These are phyloP conservation scores for Aspergillus pseudotamarii DNA, from an alignment of 2,329 filamentous ascomycete genomes.

Conservation along the genomic window DNA sequence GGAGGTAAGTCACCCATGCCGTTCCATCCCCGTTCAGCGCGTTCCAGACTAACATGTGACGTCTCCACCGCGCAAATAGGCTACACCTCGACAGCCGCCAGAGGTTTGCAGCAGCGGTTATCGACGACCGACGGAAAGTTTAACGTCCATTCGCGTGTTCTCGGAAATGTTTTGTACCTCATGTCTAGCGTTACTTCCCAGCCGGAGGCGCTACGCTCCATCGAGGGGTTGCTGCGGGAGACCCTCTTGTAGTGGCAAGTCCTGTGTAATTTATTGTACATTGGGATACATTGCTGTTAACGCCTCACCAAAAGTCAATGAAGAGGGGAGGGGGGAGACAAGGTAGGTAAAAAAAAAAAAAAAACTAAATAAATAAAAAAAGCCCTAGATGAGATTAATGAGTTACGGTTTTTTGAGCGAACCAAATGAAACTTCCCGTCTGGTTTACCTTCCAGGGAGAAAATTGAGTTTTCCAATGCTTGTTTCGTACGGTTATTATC, in stretches of 20 bases:
- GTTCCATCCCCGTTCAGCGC: neutral
- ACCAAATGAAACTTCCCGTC: neutral
- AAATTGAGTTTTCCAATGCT: neutral
- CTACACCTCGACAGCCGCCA: conserved; percentile 60
- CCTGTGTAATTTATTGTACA: neutral
- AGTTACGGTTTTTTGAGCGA: neutral
- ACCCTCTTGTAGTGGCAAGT: conserved; percentile 29
- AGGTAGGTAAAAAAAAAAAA: no score
- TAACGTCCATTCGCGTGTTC: conserved; percentile 60
- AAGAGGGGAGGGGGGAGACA: no score
- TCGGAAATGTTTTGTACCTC: conserved; percentile 64
- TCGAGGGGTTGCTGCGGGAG: conserved; percentile 46
- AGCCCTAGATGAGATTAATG: neutral
- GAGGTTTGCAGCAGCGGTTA: conserved; percentile 55
- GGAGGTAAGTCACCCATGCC: conserved; percentile 39
- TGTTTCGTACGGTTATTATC: neutral
- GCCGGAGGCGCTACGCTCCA: conserved; percentile 41
- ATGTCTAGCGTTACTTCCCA: conserved; percentile 60
- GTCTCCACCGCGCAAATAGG: conserved; percentile 38
- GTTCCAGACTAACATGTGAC: conserved; percentile 18
- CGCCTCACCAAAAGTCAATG: neutral
- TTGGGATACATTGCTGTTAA: neutral
- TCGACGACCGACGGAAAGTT: conserved; percentile 43
- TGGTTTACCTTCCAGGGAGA: neutral
- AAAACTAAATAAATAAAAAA: no score